Evolutionary conservation across 495 filamentous ascomycete genomes (phyloP).

Genomic region (Talaromyces adpressus): DNA sequence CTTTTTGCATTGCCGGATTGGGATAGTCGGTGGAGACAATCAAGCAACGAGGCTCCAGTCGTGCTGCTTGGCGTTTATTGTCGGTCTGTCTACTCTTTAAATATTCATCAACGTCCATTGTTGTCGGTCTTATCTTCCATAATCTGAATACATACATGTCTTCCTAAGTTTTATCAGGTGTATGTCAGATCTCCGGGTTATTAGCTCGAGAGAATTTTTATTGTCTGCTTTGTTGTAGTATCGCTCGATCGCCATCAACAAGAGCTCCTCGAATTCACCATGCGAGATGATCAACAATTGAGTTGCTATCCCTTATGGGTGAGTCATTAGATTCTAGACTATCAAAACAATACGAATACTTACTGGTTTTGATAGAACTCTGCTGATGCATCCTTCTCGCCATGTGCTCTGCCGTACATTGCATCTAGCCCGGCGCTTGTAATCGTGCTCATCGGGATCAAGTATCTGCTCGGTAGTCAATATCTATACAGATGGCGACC

Average conservation of each 20-base stretch:
- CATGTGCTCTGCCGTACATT: conserved; percentile 41
- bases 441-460: conserved; percentile 30
- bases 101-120: neutral
- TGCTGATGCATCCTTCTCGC: conserved; percentile 37
- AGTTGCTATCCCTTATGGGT: conserved; percentile 1
- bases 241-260: neutral
- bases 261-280: neutral
- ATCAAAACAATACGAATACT: too few species aligned
- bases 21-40: neutral
- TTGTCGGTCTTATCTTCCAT: neutral
- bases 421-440: conserved; percentile 38
- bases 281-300: conserved; percentile 1
- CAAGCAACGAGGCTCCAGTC: too few species aligned
- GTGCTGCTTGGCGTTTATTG: neutral
- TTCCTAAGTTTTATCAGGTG: neutral
- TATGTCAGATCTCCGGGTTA: neutral
- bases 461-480: conserved; percentile 23
- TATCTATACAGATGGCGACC: conserved; percentile 28
- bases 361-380: conserved; percentile 32
- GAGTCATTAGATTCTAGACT: neutral
- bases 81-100: neutral
- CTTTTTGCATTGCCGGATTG: neutral
- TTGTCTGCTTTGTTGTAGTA: neutral
- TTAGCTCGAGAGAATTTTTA: neutral
- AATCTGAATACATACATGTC: neutral